A percentile compares a stretch with the other conserved stretches of the same genome.
Evolutionary conservation across 2,329 filamentous ascomycete genomes (phyloP).

Genomic region (Taxawa tesnikishii): DNA sequence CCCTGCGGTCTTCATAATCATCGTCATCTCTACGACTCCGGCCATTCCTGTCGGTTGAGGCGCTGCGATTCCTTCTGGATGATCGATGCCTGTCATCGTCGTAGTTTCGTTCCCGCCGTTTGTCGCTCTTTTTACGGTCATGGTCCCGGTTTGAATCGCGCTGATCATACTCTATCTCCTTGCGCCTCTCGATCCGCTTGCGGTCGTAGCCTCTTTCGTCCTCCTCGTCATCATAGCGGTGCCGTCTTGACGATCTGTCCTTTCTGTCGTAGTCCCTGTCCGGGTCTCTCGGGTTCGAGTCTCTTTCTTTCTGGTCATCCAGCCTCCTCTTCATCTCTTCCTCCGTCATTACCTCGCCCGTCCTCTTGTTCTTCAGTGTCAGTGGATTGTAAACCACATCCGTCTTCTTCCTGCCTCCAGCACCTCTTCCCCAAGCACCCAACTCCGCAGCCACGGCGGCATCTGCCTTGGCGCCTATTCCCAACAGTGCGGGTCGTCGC

Average conservation of each 20-base stretch:
- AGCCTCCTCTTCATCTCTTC: constrained; percentile 40
- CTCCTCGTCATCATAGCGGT: background rate
- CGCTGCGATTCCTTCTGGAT: background rate
- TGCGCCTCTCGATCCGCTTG: constrained; percentile 1
- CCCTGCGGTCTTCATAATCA: constrained; percentile 3
- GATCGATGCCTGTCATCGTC: constrained; percentile 2
- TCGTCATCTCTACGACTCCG: constrained; percentile 1
- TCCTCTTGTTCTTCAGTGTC: constrained; percentile 47
- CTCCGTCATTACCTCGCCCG: constrained; percentile 50
- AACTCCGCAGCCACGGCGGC: constrained; percentile 54
- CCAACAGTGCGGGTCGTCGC: constrained; percentile 66
- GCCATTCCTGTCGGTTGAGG: background rate
- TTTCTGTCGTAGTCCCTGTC: background rate
- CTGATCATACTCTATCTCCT: constrained; percentile 1
- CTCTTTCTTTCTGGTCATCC: constrained; percentile 5
- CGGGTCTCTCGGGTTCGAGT: constrained; percentile 1
- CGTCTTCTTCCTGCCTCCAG: constrained; percentile 39
- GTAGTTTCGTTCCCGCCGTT: constrained; percentile 3
- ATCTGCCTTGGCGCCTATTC: constrained; percentile 77
- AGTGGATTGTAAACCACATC: constrained; percentile 52
- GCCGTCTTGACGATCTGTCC: background rate
- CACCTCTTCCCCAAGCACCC: constrained; percentile 63
- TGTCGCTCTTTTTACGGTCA: constrained; percentile 1
- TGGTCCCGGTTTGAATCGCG: background rate
- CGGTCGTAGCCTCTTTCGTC: constrained; percentile 3